Conservation (phyloP, 1,139 yeast genomes). For the Schizosaccharomyces versatilis region DNA sequence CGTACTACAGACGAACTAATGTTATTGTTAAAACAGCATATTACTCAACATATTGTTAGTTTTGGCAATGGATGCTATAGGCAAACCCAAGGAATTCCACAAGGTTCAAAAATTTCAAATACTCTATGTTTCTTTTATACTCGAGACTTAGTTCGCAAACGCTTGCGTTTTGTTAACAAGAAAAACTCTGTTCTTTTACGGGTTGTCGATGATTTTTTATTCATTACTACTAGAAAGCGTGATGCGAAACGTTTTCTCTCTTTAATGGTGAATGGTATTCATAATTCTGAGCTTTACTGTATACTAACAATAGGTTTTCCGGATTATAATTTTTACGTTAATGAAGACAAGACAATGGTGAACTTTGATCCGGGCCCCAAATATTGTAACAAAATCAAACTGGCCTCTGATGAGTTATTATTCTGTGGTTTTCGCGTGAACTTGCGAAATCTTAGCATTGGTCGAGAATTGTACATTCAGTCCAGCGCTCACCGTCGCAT, state of each 20-base stretch:
- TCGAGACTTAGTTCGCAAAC: slow-evolving; percentile 34
- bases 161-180: slow-evolving; percentile 20
- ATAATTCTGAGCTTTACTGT: not conserved
- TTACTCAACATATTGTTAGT: slow-evolving; percentile 23
- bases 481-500: too few species aligned
- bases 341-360: slow-evolving; percentile 31
- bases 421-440: too few species aligned
- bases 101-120: slow-evolving; percentile 65
- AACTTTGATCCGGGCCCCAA: slow-evolving; percentile 14
- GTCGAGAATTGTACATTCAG: too few species aligned
- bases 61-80: slow-evolving; percentile 21
- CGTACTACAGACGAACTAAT: slow-evolving; percentile 5
- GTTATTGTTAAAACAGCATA: slow-evolving; percentile 20
- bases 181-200: slow-evolving; percentile 26
- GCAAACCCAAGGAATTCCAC: slow-evolving; percentile 55
- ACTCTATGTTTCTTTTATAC: slow-evolving; percentile 56
- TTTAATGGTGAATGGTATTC: slow-evolving; percentile 16
- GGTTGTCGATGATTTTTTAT: slow-evolving; percentile 68
- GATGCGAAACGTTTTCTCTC: slow-evolving; percentile 17
- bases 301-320: slow-evolving; percentile 11
- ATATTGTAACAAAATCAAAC: too few species aligned
- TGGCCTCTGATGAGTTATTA: too few species aligned
- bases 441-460: too few species aligned
- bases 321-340: slow-evolving; percentile 39
- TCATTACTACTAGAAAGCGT: slow-evolving; percentile 28